These are phyloP conservation scores for Paracamarosporium sp. DNA, from an alignment of 2,329 filamentous ascomycete genomes.

Conservation along the genomic window DNA sequence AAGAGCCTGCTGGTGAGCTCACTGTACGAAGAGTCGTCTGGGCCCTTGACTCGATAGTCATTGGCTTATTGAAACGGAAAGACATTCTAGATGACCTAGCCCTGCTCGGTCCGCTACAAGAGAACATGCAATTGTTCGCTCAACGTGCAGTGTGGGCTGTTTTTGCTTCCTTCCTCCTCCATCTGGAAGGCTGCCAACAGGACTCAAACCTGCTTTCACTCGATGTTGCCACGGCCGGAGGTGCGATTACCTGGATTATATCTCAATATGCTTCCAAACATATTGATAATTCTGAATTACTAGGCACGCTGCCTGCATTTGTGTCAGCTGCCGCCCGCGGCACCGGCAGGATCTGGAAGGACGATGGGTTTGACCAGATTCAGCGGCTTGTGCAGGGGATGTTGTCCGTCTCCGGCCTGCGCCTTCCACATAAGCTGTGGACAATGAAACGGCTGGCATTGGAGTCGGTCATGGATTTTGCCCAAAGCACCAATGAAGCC, in stretches of 20 bases:
- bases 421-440: conserved; percentile 40
- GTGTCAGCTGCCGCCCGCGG: conserved; percentile 42
- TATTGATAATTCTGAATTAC: conserved; percentile 26
- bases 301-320: conserved; percentile 36
- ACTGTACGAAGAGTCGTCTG: conserved; percentile 26
- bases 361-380: conserved; percentile 43
- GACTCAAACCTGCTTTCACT: conserved; percentile 12
- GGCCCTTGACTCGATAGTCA: conserved; percentile 30
- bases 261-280: conserved; percentile 29
- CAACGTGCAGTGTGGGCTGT: conserved; percentile 36
- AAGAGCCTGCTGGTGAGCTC: conserved; percentile 19
- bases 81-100: conserved; percentile 31
- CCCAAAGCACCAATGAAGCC: conserved; percentile 32
- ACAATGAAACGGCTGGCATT: conserved; percentile 46
- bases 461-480: conserved; percentile 46
- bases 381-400: conserved; percentile 37
- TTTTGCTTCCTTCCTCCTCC: conserved; percentile 32
- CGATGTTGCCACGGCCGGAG: conserved; percentile 15
- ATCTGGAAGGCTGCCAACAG: conserved; percentile 22
- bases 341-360: conserved; percentile 42
- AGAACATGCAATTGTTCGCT: conserved; percentile 36
- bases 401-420: conserved; percentile 25
- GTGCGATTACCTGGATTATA: conserved; percentile 27
- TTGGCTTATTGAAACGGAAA: conserved; percentile 30
- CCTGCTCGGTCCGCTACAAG: conserved; percentile 26